phyloP scores from a whole-genome alignment of 2,329 filamentous ascomycete species.

The Monosporascus sp. region DNA sequence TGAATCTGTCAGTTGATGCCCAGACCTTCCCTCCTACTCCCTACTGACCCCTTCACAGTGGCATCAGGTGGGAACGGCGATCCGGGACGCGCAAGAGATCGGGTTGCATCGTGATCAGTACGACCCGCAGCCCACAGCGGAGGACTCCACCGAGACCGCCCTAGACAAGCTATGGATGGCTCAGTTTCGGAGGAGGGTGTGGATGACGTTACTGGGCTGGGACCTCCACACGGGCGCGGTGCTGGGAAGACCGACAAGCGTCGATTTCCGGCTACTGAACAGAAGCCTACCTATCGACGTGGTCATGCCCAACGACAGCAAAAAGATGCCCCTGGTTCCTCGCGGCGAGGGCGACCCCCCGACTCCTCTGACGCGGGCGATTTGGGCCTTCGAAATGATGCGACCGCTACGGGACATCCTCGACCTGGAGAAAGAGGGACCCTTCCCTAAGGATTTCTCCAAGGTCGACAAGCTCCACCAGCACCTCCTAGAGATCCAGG shows the following conservation, averaged over 20 bases:
- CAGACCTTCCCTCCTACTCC: conserved; percentile 6
- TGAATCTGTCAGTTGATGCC: conserved; percentile 40
- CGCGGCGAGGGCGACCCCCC: conserved; percentile 48
- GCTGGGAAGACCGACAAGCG: conserved; percentile 50
- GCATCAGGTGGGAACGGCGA: conserved; percentile 50
- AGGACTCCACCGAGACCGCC: conserved; percentile 39
- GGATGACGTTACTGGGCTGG: conserved; percentile 50
- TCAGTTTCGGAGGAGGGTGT: conserved; percentile 49
- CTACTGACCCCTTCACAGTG: conserved; percentile 30
- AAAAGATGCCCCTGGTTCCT: conserved; percentile 41
- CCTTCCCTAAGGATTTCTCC: conserved; percentile 47
- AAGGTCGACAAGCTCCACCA: conserved; percentile 50
- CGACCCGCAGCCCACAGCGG: conserved; percentile 43
- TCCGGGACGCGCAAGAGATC: conserved; percentile 58
- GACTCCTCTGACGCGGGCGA: conserved; percentile 47
- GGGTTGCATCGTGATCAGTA: conserved; percentile 50
- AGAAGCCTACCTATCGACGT: conserved; percentile 50
- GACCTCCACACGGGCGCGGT: conserved; percentile 49
- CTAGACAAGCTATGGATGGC: conserved; percentile 54
- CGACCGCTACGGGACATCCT: conserved; percentile 47
- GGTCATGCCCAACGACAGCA: conserved; percentile 39
- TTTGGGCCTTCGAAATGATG: conserved; percentile 46
- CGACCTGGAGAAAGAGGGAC: conserved; percentile 50
- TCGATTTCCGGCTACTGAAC: conserved; percentile 42
- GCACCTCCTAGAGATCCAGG: conserved; percentile 41